Conservation (phyloP, 2,329 filamentous ascomycete genomes). For the Stagonosporopsis rhizophila region DNA sequence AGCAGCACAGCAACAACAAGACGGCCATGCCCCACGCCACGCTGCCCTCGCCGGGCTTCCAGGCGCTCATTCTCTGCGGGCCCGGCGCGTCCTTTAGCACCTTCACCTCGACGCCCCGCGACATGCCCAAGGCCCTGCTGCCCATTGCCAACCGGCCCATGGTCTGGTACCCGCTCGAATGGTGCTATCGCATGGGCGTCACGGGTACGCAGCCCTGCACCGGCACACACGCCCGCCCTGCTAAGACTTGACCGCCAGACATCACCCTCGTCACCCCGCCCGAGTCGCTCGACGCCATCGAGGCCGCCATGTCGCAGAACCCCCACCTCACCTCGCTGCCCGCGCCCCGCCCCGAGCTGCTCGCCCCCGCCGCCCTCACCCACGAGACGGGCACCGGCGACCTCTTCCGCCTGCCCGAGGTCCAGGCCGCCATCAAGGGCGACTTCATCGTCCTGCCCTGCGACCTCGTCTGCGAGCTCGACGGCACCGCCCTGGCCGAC, state of each 20-base stretch:
- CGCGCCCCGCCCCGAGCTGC: conserved; percentile 73
- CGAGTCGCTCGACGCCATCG: conserved; percentile 69
- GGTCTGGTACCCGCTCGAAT: conserved; percentile 89
- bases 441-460: conserved; percentile 94
- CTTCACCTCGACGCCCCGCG: conserved; percentile 80
- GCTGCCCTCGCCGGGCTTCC: conserved; percentile 77
- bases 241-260: conserved; percentile 45
- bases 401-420: conserved; percentile 82
- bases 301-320: conserved; percentile 75
- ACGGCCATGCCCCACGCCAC: conserved; percentile 75
- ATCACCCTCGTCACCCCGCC: conserved; percentile 65
- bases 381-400: conserved; percentile 90
- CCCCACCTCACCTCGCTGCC: conserved; percentile 78
- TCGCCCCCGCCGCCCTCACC: conserved; percentile 77
- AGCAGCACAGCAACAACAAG: too few species aligned
- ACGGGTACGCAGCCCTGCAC: too few species aligned
- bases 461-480: conserved; percentile 89
- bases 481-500: conserved; percentile 81
- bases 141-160: conserved; percentile 86
- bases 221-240: too few species aligned
- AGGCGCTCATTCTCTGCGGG: conserved; percentile 83
- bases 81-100: conserved; percentile 83
- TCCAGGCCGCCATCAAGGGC: conserved; percentile 76
- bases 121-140: conserved; percentile 81
- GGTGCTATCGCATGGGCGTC: conserved; percentile 81